Conservation (phyloP, 139 green algal species). For the Medakamo hakoo region DNA sequence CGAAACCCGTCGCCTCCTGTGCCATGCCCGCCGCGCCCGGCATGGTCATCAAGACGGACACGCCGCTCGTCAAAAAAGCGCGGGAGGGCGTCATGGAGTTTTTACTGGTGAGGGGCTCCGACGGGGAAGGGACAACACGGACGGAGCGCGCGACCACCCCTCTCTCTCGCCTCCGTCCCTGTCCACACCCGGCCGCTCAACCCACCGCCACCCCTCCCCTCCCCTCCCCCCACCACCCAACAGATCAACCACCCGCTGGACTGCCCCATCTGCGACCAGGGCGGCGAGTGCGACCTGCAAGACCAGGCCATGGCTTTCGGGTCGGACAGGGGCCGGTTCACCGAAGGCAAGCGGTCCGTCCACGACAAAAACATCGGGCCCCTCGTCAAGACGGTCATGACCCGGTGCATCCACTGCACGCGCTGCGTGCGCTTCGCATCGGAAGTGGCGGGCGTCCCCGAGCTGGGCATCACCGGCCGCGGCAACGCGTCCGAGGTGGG, state of each 20-base stretch:
- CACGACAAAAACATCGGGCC: constrained; percentile 94
- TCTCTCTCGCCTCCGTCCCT: neutral
- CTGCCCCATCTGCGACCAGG: constrained; percentile 99
- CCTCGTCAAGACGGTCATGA: constrained; percentile 98
- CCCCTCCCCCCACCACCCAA: too few relatives aligned
- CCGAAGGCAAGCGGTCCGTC: constrained; percentile 77
- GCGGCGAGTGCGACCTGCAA: constrained; percentile 97
- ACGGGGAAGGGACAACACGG: too few relatives aligned
- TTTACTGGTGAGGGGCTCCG: too few relatives aligned
- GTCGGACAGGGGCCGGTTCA: constrained; percentile 76
- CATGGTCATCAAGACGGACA: constrained; percentile 96
- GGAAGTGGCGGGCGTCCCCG: constrained; percentile 86
- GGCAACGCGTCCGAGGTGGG: constrained; percentile 80
- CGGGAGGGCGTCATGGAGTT: constrained; percentile 99
- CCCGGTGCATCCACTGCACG: constrained; percentile 85
- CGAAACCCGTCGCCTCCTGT: constrained; percentile 94
- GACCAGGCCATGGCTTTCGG: constrained; percentile 92
- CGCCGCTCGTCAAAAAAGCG: constrained; percentile 92
- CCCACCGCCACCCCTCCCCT: too few relatives aligned
- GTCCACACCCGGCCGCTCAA: neutral
- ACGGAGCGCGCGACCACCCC: too few relatives aligned
- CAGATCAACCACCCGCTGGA: constrained; percentile 98
- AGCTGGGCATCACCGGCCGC: constrained; percentile 85
- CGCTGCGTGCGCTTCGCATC: constrained; percentile 91
- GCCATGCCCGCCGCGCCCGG: constrained; percentile 88